These are phyloP conservation scores for Aspergillus versicolor DNA, from an alignment of 2,329 filamentous ascomycete species.

Conservation along the genomic window DNA sequence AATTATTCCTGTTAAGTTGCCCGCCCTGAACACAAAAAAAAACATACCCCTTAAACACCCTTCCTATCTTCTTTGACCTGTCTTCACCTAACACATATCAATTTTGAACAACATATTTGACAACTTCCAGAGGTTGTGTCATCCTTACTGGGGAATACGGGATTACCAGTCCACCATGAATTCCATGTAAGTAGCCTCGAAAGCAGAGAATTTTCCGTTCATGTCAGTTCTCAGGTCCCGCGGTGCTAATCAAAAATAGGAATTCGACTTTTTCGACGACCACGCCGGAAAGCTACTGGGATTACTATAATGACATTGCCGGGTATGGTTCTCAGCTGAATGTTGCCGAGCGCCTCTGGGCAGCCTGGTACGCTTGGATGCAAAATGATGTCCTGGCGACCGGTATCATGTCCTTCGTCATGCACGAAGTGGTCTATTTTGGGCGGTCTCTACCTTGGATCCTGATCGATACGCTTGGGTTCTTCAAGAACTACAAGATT, in stretches of 20 bases:
- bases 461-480: conserved; percentile 82
- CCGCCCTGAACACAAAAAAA: conserved; percentile 13
- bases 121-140: neutral
- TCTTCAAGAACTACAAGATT: conserved; percentile 92
- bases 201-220: neutral
- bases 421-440: conserved; percentile 96
- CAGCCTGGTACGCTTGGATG: conserved; percentile 96
- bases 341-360: conserved; percentile 84
- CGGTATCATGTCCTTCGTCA: conserved; percentile 93
- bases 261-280: conserved; percentile 48
- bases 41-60: neutral
- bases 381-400: conserved; percentile 96
- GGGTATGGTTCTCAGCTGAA: conserved; percentile 83
- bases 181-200: conserved; percentile 22
- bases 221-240: neutral
- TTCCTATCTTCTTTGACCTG: neutral
- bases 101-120: neutral
- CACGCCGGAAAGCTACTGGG: conserved; percentile 61
- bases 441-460: conserved; percentile 89
- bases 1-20: neutral
- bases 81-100: neutral
- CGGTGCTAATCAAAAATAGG: conserved; percentile 23
- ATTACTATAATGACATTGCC: conserved; percentile 63
- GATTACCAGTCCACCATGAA: conserved; percentile 5
- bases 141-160: neutral